Conservation (phyloP, 1,284 basidiomycete genomes). For the Hymenochaete sp. region DNA sequence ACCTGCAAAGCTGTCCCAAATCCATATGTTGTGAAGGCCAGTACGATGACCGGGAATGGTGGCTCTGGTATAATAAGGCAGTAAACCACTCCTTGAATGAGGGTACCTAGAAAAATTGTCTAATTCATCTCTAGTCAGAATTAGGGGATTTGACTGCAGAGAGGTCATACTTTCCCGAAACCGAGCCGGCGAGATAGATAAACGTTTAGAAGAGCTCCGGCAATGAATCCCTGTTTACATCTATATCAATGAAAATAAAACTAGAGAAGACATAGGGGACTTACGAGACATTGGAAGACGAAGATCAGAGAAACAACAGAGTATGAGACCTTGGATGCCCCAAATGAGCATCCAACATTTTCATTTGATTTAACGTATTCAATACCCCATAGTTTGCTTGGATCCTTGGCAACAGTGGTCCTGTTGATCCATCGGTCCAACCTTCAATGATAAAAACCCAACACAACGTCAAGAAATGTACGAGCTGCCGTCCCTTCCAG, state of each 20-base stretch:
- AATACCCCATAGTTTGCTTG: constrained; percentile 45
- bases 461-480: constrained; percentile 24
- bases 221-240: constrained; percentile 38
- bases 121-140: neutral
- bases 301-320: constrained; percentile 41
- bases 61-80: constrained; percentile 43
- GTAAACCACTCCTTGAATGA: constrained; percentile 37
- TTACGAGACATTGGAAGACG: constrained; percentile 35
- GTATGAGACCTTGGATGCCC: constrained; percentile 34
- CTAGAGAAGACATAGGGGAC: constrained; percentile 15
- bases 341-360: neutral
- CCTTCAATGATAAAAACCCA: constrained; percentile 40
- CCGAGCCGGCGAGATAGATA: constrained; percentile 44
- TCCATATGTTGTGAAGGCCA: constrained; percentile 52
- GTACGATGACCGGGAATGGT: constrained; percentile 55
- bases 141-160: neutral
- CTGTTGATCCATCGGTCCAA: constrained; percentile 54
- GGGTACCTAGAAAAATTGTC: constrained; percentile 27
- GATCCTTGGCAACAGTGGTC: constrained; percentile 48
- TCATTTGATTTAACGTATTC: constrained; percentile 6
- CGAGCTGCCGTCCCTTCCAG: too few species aligned
- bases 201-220: constrained; percentile 44
- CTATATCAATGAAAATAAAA: neutral
- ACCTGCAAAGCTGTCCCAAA: constrained; percentile 51
- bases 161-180: constrained; percentile 44